Base-by-base conservation (phyloP, 768 basidiomycete species). In the Suillus alpinus region DNA sequence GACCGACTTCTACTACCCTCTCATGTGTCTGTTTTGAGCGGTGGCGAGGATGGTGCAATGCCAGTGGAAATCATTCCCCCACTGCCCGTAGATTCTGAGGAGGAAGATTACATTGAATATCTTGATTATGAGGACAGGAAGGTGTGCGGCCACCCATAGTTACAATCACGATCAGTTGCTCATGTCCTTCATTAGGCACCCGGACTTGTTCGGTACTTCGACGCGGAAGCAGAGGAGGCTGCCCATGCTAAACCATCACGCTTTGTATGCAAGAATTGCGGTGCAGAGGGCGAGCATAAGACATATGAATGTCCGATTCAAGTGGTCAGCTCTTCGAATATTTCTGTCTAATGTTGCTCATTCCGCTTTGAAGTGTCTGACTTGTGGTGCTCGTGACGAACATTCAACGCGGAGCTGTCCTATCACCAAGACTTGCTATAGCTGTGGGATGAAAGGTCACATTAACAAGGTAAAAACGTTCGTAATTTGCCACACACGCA, bases 371-470 rank as follows among this genome's bases (percentile, higher is more conserved):
- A 57, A 93, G 92, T 94, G 92, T 69, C 70, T 89, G 60, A 92
- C 88, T 29, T 94, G 92, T 68, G 92, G 92, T 60, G 89, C 81
- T 34, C 84, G 87, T 55, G 83, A 93, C 66, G 91, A 93, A 62
- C 92, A 94, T 72, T 77, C 80, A 3, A 92, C 92, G 18, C 80
- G 86, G 43, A 84, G 85, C 56, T 94, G 91, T 73, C 90, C 91
- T 2, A 88, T 91, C 62, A 86, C 85, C 73, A 92, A 92, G 72
- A 86, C 82, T 0, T 94, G 92, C 67, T 93, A 85, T 67, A 81
- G 78, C 3, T 94, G 92, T 66, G 89, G 89, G 16, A 91, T 91
- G 89, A 90, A 89, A 69, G 92, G 92, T 2, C 91, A 92, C 68
- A 83, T 92, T 58, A 89, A 82, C 64, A 80, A 76, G 59, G 91